Evolutionary conservation across 83 land plant genomes (phyloP).

Genomic region (Picea abies): DNA sequence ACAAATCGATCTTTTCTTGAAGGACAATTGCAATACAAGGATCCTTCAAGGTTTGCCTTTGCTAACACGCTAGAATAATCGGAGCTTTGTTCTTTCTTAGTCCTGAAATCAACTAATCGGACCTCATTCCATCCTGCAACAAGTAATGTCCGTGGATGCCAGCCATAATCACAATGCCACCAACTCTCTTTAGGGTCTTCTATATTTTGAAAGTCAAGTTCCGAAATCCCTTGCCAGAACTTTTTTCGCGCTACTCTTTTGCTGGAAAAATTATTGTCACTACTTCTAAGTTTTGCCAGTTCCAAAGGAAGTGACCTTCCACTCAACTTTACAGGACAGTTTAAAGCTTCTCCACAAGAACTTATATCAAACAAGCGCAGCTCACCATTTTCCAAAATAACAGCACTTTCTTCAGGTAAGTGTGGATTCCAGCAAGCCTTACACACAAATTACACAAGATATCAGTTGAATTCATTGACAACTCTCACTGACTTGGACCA

Average conservation of each 20-base stretch:
- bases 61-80: constrained; percentile 5
- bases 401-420: constrained; percentile 44
- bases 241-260: neutral
- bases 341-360: neutral
- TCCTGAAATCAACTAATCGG: constrained; percentile 12
- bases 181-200: neutral
- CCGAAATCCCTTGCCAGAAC: neutral
- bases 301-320: constrained; percentile 13
- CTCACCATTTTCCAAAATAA: constrained; percentile 53
- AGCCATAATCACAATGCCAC: constrained; percentile 18
- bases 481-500: neutral
- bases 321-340: neutral
- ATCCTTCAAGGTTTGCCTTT: neutral
- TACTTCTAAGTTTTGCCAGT: neutral
- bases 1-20: constrained; percentile 10
- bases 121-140: constrained; percentile 16
- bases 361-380: constrained; percentile 45
- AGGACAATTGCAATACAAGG: neutral
- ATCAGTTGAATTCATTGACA: constrained; percentile 5
- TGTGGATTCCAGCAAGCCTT: constrained; percentile 64
- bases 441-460: neutral
- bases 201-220: neutral
- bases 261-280: neutral
- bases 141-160: constrained; percentile 23
- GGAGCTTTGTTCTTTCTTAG: neutral